phyloP scores from a whole-genome alignment of 2,329 filamentous ascomycete species.

The Salinomyces thailandicus region DNA sequence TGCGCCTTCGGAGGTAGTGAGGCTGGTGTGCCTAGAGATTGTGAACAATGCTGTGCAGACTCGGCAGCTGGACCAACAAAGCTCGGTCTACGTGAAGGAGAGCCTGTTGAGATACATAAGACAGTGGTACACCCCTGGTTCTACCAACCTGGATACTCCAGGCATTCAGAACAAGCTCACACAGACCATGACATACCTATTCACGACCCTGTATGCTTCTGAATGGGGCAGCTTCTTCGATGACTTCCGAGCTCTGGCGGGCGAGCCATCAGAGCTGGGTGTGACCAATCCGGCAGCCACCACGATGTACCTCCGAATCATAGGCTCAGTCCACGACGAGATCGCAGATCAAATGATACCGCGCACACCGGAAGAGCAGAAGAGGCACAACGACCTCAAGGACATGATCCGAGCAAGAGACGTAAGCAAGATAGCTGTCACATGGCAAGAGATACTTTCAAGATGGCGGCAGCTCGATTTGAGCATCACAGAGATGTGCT shows the following conservation, averaged over 20 bases:
- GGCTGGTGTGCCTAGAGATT: conserved; percentile 81
- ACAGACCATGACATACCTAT: conserved; percentile 89
- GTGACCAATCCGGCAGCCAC: conserved; percentile 64
- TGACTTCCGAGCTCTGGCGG: conserved; percentile 72
- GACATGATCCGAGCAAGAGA: conserved; percentile 80
- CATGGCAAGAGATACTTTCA: conserved; percentile 83
- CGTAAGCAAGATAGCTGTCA: conserved; percentile 74
- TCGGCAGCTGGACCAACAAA: conserved; percentile 61
- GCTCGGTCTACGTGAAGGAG: conserved; percentile 66
- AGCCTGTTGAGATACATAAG: conserved; percentile 72
- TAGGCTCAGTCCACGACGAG: conserved; percentile 88
- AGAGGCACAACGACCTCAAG: conserved; percentile 80
- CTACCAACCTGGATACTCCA: conserved; percentile 53
- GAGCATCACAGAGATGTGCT: conserved; percentile 73
- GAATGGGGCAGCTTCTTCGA: conserved; percentile 87
- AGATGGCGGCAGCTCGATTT: conserved; percentile 59
- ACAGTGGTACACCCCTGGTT: conserved; percentile 56
- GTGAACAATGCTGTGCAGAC: conserved; percentile 85
- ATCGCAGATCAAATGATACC: conserved; percentile 87
- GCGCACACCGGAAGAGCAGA: conserved; percentile 66
- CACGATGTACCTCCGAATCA: conserved; percentile 76
- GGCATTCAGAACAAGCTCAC: conserved; percentile 93
- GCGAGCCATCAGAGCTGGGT: conserved; percentile 43
- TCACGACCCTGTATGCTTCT: conserved; percentile 72
- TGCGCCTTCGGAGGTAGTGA: conserved; percentile 71